Evolutionary conservation across 495 filamentous ascomycete genomes (phyloP).

Genomic region (Hamigera avellanea): DNA sequence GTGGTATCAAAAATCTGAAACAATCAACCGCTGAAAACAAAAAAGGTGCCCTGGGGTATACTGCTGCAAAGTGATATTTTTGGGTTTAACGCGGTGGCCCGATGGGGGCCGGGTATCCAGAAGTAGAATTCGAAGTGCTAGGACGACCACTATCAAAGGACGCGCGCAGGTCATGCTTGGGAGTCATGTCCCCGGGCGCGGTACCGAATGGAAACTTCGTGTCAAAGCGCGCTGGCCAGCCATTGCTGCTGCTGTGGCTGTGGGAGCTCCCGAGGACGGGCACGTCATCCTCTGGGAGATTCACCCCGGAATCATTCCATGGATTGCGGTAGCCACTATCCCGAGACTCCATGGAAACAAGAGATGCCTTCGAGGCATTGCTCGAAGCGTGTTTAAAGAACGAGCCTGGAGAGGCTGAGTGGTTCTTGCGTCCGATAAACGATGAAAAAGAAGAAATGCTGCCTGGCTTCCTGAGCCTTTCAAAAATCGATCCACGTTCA

Average conservation of each 20-base stretch:
- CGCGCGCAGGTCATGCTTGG: constrained; percentile 66
- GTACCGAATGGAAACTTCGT: constrained; percentile 56
- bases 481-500: constrained; percentile 72
- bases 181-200: constrained; percentile 68
- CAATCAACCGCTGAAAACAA: constrained; percentile 14
- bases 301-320: constrained; percentile 94
- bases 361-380: constrained; percentile 89
- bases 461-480: constrained; percentile 81
- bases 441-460: constrained; percentile 88
- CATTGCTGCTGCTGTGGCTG: constrained; percentile 47
- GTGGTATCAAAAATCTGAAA: constrained; percentile 2
- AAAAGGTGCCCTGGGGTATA: constrained; percentile 40
- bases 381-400: constrained; percentile 88
- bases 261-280: constrained; percentile 47
- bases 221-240: constrained; percentile 51
- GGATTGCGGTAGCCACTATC: constrained; percentile 89
- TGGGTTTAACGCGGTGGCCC: constrained; percentile 68
- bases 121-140: constrained; percentile 88
- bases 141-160: constrained; percentile 86
- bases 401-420: constrained; percentile 66
- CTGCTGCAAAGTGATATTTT: constrained; percentile 47
- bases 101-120: constrained; percentile 85
- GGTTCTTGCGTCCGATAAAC: constrained; percentile 89
- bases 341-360: constrained; percentile 86
- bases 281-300: constrained; percentile 74